These are phyloP conservation scores for Pleodorina starrii DNA, from an alignment of 139 green algal species.

Conservation along the genomic window DNA sequence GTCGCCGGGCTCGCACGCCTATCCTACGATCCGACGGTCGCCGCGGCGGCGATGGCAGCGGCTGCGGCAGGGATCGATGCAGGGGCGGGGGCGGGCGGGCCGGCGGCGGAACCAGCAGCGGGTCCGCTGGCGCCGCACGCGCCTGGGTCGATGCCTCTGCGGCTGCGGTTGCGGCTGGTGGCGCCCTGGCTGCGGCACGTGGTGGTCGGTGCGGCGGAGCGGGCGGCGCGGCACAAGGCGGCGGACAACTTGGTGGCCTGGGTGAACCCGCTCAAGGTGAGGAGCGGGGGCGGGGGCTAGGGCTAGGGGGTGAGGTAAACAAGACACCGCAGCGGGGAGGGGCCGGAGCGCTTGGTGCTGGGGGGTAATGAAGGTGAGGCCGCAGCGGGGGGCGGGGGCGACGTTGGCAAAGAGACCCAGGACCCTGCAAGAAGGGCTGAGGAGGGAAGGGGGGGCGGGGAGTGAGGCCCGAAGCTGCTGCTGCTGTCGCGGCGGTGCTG, in stretches of 20 bases:
- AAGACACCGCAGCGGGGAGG: too few relatives aligned
- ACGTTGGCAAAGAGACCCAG: too few relatives aligned
- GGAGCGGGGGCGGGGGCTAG: not conserved
- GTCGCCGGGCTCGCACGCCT: not conserved
- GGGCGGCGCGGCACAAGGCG: slow-evolving; percentile 33
- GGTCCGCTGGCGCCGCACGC: not conserved
- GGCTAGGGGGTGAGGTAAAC: too few relatives aligned
- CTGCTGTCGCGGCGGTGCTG: too few relatives aligned
- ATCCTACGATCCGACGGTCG: not conserved
- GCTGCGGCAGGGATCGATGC: too few relatives aligned
- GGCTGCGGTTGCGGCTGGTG: slow-evolving; percentile 31
- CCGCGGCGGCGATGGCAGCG: not conserved
- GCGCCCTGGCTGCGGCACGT: slow-evolving; percentile 37
- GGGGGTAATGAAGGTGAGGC: too few relatives aligned
- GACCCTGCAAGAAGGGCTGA: too few relatives aligned
- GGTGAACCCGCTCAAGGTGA: slow-evolving; percentile 38
- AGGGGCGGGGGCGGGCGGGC: not conserved
- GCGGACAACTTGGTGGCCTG: slow-evolving; percentile 28
- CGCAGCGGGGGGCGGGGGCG: too few relatives aligned
- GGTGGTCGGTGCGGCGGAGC: slow-evolving; percentile 11
- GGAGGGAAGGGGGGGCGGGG: too few relatives aligned
- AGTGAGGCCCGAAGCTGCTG: too few relatives aligned
- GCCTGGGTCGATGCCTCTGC: not conserved
- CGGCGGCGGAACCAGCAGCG: not conserved
- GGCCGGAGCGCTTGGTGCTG: too few relatives aligned